Conservation (phyloP, 208 protist genomes). For the Trypanosoma mega region DNA sequence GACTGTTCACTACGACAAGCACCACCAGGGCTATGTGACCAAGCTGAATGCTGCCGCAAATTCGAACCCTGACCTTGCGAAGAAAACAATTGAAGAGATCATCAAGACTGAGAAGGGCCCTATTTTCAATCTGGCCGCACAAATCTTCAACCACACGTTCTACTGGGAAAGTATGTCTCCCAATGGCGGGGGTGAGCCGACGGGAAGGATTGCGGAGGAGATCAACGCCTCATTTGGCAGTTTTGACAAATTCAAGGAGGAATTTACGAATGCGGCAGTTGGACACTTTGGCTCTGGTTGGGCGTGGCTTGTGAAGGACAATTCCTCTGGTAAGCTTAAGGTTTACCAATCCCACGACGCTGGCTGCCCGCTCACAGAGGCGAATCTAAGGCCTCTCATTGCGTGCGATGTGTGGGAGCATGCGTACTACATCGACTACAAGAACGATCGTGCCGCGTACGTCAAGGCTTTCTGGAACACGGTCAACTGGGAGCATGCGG, state of each 20-base stretch:
- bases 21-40: conserved; percentile 89
- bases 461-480: conserved; percentile 92
- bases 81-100: conserved; percentile 82
- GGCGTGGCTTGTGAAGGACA: conserved; percentile 94
- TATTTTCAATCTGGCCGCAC: conserved; percentile 91
- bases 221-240: conserved; percentile 83
- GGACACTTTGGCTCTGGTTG: conserved; percentile 95
- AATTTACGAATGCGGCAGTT: conserved; percentile 82
- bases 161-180: conserved; percentile 90
- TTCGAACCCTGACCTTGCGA: conserved; percentile 50
- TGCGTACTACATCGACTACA: conserved; percentile 96
- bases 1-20: conserved; percentile 92
- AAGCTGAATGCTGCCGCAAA: conserved; percentile 88
- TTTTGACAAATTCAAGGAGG: conserved; percentile 92
- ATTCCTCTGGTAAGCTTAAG: conserved; percentile 72
- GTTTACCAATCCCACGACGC: conserved; percentile 76
- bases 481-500: conserved; percentile 92
- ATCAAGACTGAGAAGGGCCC: conserved; percentile 79
- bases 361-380: conserved; percentile 42
- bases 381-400: conserved; percentile 74
- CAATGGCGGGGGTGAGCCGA: conserved; percentile 57
- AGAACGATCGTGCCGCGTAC: conserved; percentile 89
- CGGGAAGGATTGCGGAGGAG: conserved; percentile 53
- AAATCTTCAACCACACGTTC: conserved; percentile 95
- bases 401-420: conserved; percentile 95